phyloP scores from a whole-genome alignment of 1,284 basidiomycete genomes.

The Ustilago trichophora region DNA sequence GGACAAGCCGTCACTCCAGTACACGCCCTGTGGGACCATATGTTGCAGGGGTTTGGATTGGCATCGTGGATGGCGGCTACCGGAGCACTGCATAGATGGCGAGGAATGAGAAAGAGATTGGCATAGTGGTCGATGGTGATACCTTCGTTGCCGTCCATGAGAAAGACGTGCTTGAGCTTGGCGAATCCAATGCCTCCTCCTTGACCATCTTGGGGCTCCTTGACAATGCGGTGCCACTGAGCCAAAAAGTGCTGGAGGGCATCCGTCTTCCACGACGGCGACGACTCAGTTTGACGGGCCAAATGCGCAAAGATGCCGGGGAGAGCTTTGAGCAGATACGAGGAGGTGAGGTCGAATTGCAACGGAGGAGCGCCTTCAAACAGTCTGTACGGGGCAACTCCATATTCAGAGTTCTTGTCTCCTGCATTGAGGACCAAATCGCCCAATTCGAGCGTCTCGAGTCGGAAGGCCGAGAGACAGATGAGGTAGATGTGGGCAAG shows the following conservation, averaged over 20 bases:
- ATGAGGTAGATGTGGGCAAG: too few relatives aligned
- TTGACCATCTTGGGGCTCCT: not conserved
- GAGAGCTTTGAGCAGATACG: too few relatives aligned
- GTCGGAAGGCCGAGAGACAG: not conserved
- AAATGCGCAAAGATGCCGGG: too few relatives aligned
- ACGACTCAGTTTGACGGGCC: too few relatives aligned
- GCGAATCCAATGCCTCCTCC: not conserved
- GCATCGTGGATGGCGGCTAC: not conserved
- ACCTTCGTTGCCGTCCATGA: conserved; percentile 1
- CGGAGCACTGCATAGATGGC: not conserved
- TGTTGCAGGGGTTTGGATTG: not conserved
- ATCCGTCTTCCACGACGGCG: too few relatives aligned
- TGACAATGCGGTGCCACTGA: not conserved
- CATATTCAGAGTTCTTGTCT: not conserved
- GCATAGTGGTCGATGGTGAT: conserved; percentile 2
- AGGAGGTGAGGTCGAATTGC: not conserved
- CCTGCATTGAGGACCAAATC: not conserved
- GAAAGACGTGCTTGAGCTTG: not conserved
- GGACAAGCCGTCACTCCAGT: not conserved
- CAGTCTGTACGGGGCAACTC: not conserved
- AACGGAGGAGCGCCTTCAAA: not conserved
- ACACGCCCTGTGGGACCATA: not conserved
- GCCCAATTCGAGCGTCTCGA: not conserved
- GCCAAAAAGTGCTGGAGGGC: not conserved
- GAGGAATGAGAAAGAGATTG: conserved; percentile 2